Percentiles rank a stretch among this genome's conserved stretches.
Conservation (phyloP, 352 stramenopile genomes). For the Globisporangium apiculatum region DNA sequence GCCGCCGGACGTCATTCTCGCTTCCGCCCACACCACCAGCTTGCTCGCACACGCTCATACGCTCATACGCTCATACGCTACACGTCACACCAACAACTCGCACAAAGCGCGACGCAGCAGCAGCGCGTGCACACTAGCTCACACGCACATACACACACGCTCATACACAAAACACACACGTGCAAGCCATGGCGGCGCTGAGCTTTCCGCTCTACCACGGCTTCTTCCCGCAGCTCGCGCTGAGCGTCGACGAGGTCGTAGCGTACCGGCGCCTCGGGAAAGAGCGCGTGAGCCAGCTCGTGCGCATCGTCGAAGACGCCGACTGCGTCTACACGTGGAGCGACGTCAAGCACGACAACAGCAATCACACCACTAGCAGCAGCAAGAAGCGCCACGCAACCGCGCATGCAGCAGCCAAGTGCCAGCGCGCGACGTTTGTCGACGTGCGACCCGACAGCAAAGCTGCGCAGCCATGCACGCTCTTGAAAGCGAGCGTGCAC, state of each 20-base stretch:
- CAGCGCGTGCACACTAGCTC: too few relatives aligned
- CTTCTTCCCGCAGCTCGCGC: constrained; percentile 78
- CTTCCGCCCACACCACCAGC: too few relatives aligned
- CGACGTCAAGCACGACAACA: constrained; percentile 16
- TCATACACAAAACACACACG: too few relatives aligned
- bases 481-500: constrained; percentile 60
- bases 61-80: too few relatives aligned
- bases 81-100: too few relatives aligned
- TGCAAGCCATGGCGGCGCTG: constrained; percentile 18
- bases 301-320: constrained; percentile 73
- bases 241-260: constrained; percentile 58
- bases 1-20: too few relatives aligned
- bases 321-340: constrained; percentile 71
- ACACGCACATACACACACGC: too few relatives aligned
- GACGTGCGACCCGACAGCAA: constrained; percentile 44
- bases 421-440: constrained; percentile 52
- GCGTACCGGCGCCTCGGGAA: constrained; percentile 76
- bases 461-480: constrained; percentile 28
- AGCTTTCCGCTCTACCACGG: constrained; percentile 69
- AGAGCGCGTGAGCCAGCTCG: constrained; percentile 62
- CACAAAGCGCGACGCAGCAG: too few relatives aligned
- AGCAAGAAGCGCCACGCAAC: background rate
- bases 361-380: background rate
- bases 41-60: too few relatives aligned
- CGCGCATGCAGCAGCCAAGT: constrained; percentile 12